Evolutionary conservation across 495 filamentous ascomycete species (phyloP), one percentile per base, ranked within the genome.

Genomic region (Penicillium robsamsonii): DNA sequence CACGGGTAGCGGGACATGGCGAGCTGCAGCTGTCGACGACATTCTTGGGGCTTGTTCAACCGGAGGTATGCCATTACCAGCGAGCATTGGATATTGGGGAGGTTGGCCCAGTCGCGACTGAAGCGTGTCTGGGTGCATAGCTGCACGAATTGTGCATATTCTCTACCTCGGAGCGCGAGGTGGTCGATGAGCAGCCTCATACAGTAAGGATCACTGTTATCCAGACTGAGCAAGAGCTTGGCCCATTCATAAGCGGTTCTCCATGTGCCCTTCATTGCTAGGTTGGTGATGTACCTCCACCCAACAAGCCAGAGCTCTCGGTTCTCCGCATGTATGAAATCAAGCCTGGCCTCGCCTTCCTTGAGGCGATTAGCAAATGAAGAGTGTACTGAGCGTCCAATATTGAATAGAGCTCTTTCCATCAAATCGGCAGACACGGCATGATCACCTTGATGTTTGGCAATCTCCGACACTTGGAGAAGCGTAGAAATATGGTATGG

Each of bases 401-500:
- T 94, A 30, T 89, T 89, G 75, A 96, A 97, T 11, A 99, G 79
- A 2, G 93, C 92, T 33, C 94, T 80, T 71, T 97, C 94, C 48
- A 96, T 84, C 9, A 97, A 81, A 61, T 97, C 94, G 24, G 90
- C 87, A 2, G 93, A 84, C 3, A 91, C 81, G 4, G 91, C 84
- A 60, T 91, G 84, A 65, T 97, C 93, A 33, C 89, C 80, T 64
- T 96, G 88, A 42, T 96, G 88, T 66, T 91, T 90, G 18, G 91
- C 91, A 43, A 97, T 87, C 68, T 92, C 91, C 50, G 91, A 95
- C 20, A 94, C 91, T 68, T 96, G 92, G 42, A 97, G 85, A 9
- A 98, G 82, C 2, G 92, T 94, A 0, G 92, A 93, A 57, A 97
- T 85, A 65, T 97, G 92, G 66, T 97, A 97, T 1, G 91, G 87